Percentiles rank a stretch among this genome's conserved stretches.
phyloP scores from a whole-genome alignment of 2,329 filamentous ascomycete genomes.

The Apiospora kogelbergensis region DNA sequence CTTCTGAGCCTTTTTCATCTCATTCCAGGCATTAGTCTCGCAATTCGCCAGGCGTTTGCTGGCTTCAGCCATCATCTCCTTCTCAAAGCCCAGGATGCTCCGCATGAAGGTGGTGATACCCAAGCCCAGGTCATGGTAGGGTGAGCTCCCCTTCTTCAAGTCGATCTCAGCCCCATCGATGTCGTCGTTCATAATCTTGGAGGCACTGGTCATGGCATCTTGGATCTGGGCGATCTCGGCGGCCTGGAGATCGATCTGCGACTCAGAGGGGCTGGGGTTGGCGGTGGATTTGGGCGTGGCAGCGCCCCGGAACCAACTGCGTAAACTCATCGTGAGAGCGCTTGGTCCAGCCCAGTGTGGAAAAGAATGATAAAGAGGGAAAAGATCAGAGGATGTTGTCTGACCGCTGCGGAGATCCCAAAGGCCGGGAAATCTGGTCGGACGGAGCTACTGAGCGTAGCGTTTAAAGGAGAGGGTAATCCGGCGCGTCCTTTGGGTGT shows the following conservation, averaged over 20 bases:
- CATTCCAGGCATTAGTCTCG: slow-evolving; percentile 73
- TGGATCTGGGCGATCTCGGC: slow-evolving; percentile 55
- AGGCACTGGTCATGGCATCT: slow-evolving; percentile 63
- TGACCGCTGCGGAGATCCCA: not conserved
- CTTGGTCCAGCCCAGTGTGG: not conserved
- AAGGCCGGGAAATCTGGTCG: not conserved
- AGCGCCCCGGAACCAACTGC: slow-evolving; percentile 51
- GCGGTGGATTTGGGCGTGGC: slow-evolving; percentile 35
- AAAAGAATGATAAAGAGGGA: not conserved
- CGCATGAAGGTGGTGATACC: slow-evolving; percentile 82
- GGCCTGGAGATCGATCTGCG: slow-evolving; percentile 34
- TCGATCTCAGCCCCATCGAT: slow-evolving; percentile 78
- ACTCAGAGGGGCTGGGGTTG: slow-evolving; percentile 30
- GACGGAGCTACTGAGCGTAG: not conserved
- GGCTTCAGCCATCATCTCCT: slow-evolving; percentile 85
- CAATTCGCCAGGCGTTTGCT: slow-evolving; percentile 69
- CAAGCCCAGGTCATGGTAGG: slow-evolving; percentile 85
- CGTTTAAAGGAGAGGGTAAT: not conserved
- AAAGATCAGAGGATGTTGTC: not conserved
- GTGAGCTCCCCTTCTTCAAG: slow-evolving; percentile 70
- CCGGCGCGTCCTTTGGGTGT: not conserved
- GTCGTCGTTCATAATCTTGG: slow-evolving; percentile 84
- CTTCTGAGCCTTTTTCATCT: slow-evolving; percentile 73
- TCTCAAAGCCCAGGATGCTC: slow-evolving; percentile 87
- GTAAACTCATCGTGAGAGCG: slow-evolving; percentile 45